Percentiles rank a stretch among this genome's conserved stretches.
Evolutionary conservation across 2,329 filamentous ascomycete genomes (phyloP).

Genomic region (Didymellaceae sp.): DNA sequence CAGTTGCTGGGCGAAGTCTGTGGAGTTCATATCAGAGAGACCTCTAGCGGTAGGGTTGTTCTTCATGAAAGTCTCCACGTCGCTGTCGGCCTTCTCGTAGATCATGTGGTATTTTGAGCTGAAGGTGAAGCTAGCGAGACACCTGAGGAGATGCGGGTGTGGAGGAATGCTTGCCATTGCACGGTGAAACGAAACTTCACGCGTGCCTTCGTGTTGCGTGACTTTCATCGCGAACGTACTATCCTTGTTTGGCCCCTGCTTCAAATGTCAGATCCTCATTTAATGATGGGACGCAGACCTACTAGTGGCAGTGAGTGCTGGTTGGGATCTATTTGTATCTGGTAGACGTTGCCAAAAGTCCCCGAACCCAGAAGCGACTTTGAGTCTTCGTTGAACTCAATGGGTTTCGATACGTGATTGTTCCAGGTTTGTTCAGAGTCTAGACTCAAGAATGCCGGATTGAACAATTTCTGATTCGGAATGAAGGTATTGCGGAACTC

Average conservation of each 20-base stretch:
- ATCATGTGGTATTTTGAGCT: conserved; percentile 20
- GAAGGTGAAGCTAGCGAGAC: conserved; percentile 23
- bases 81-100: conserved; percentile 15
- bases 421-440: not conserved
- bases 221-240: conserved; percentile 8
- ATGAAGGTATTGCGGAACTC: not conserved
- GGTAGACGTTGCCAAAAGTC: conserved; percentile 1
- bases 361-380: conserved; percentile 3
- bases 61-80: conserved; percentile 8
- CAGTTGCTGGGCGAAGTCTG: not conserved
- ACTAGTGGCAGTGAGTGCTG: conserved; percentile 1
- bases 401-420: not conserved
- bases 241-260: not conserved
- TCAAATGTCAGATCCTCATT: not conserved
- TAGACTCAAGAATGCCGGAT: not conserved
- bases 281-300: too few relatives aligned
- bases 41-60: not conserved
- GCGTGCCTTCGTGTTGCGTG: not conserved
- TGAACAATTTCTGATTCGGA: not conserved
- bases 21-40: rapidly evolving
- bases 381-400: not conserved
- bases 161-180: not conserved
- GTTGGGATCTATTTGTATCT: not conserved
- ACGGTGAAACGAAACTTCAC: not conserved
- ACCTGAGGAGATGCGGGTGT: conserved; percentile 24